phyloP scores from a whole-genome alignment of 75 land plant genomes.

The Pinus albicaulis region DNA sequence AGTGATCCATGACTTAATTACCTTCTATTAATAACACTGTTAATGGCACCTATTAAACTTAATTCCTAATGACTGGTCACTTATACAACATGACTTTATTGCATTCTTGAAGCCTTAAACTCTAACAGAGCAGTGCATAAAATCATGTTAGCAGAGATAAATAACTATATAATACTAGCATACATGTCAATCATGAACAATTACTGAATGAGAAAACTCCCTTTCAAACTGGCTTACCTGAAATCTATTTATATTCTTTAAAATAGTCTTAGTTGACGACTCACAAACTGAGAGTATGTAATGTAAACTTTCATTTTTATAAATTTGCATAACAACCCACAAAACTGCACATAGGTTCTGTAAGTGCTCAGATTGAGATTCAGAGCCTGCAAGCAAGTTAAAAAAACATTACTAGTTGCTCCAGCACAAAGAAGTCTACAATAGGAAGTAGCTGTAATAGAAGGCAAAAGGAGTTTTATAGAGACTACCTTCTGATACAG shows the following conservation, averaged over 20 bases:
- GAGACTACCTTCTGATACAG: neutral
- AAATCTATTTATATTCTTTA: neutral
- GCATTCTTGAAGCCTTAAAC: too few relatives aligned
- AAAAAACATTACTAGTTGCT: neutral
- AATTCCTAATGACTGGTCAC: too few relatives aligned
- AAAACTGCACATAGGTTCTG: neutral
- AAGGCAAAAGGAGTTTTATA: neutral
- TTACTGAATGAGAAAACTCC: neutral
- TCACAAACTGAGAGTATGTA: neutral
- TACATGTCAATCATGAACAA: neutral
- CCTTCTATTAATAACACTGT: too few relatives aligned
- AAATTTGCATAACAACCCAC: slow-evolving; percentile 8
- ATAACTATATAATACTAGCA: too few relatives aligned
- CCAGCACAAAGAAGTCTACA: neutral
- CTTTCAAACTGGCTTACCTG: slow-evolving; percentile 1
- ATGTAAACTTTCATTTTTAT: neutral
- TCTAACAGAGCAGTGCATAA: too few relatives aligned
- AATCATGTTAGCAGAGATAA: too few relatives aligned
- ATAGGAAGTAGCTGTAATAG: neutral
- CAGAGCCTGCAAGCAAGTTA: slow-evolving; percentile 2
- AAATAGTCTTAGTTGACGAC: neutral
- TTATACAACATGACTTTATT: too few relatives aligned
- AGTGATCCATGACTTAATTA: too few relatives aligned
- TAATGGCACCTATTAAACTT: too few relatives aligned
- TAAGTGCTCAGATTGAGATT: neutral